Conservation (phyloP, 768 basidiomycete genomes). For the Calocera cornea region DNA sequence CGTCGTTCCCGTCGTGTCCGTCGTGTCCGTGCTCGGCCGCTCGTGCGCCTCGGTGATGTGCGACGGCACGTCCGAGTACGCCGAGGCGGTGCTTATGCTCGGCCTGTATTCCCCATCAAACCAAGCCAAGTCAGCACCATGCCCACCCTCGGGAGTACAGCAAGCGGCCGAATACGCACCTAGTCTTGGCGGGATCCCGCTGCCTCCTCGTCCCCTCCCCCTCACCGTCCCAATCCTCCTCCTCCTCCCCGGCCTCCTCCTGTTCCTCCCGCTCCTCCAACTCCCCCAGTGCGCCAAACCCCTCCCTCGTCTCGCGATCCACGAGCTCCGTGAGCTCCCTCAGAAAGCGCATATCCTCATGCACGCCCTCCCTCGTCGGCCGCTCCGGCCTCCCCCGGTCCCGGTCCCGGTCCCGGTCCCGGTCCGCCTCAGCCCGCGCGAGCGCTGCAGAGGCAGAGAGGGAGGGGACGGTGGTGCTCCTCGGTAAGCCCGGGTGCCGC, state of each 20-base stretch:
- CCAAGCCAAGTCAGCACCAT: not conserved
- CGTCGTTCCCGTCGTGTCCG: not conserved
- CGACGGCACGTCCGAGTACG: not conserved
- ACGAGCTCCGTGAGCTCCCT: not conserved
- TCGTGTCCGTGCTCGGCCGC: not conserved
- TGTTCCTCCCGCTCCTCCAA: not conserved
- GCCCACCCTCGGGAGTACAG: not conserved
- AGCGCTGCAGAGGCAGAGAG: not conserved
- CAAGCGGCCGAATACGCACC: not conserved
- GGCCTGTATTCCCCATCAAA: not conserved
- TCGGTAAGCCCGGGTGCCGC: not conserved
- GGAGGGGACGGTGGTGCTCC: not conserved
- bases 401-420: too few relatives aligned
- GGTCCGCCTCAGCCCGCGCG: too few relatives aligned
- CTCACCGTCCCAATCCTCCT: not conserved
- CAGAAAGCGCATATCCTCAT: not conserved
- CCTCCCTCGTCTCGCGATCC: not conserved
- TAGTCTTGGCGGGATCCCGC: not conserved
- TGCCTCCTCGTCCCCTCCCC: not conserved
- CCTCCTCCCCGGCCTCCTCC: not conserved
- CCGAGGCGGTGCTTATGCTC: not conserved
- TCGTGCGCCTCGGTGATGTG: not conserved
- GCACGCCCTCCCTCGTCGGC: not conserved
- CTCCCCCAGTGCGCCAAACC: not conserved
- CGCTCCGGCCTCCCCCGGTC: not conserved